A percentile compares a stretch with the other conserved stretches of the same genome.
phyloP scores from a whole-genome alignment of 2,329 filamentous ascomycete species.

The Fusarium neocosmosporiellum region DNA sequence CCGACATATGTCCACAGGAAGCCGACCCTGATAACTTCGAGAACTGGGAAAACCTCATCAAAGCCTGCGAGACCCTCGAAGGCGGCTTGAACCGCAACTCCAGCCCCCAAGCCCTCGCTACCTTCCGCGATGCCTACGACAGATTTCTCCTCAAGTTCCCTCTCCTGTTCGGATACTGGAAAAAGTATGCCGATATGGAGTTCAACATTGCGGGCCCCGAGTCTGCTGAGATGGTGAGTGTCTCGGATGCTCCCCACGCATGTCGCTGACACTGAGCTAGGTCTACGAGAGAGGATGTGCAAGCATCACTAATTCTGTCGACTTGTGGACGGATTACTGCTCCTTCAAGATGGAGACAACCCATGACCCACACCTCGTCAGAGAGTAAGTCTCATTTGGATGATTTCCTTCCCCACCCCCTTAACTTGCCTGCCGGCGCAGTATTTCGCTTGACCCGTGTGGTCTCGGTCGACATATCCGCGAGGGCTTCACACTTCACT shows the following conservation, averaged over 20 bases:
- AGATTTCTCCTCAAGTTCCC: constrained; percentile 95
- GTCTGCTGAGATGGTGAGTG: constrained; percentile 90
- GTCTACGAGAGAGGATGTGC: constrained; percentile 96
- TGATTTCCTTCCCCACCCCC: constrained; percentile 76
- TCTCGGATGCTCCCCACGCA: not conserved
- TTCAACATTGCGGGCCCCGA: constrained; percentile 97
- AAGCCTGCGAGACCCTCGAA: constrained; percentile 84
- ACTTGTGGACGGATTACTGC: constrained; percentile 98
- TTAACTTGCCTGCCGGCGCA: constrained; percentile 66
- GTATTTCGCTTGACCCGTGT: constrained; percentile 54
- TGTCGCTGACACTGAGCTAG: constrained; percentile 56
- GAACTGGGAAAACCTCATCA: constrained; percentile 91
- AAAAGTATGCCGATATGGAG: constrained; percentile 98
- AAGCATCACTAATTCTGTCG: constrained; percentile 92
- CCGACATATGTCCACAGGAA: constrained; percentile 54
- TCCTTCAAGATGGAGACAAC: constrained; percentile 98
- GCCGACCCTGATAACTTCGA: constrained; percentile 91
- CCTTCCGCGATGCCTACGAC: constrained; percentile 89
- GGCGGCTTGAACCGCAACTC: constrained; percentile 97
- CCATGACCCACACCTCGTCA: constrained; percentile 92
- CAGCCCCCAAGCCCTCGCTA: constrained; percentile 89
- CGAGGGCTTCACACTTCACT: constrained; percentile 51
- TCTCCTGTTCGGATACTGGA: constrained; percentile 98
- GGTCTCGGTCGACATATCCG: constrained; percentile 53
- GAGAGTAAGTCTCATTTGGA: constrained; percentile 92